A percentile compares a stretch with the other conserved stretches of the same genome.
phyloP scores from a whole-genome alignment of 225 moss, liverwort and hornwort species.

The Climacium dendroides region DNA sequence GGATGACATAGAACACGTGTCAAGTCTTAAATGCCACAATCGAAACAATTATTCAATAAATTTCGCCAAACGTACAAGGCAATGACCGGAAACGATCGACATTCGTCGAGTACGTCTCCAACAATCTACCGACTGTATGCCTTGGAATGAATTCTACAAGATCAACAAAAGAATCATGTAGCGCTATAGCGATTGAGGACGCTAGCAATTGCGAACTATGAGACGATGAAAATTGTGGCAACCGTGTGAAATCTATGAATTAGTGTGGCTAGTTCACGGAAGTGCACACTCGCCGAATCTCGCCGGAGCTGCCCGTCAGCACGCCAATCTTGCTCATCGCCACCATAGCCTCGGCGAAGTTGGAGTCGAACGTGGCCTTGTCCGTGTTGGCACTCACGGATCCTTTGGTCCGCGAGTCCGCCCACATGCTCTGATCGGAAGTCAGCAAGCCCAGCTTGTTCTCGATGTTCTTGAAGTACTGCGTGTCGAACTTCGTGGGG shows the following conservation, averaged over 20 bases:
- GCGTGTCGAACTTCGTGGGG: background rate
- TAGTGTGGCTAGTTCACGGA: background rate
- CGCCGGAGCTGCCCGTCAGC: background rate
- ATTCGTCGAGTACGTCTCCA: background rate
- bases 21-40: background rate
- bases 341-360: background rate
- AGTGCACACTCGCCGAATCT: background rate
- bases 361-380: background rate
- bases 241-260: background rate
- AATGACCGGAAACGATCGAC: background rate
- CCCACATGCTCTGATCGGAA: background rate
- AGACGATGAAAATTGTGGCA: background rate
- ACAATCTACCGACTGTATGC: background rate
- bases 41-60: background rate
- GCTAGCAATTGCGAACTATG: background rate
- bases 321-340: background rate
- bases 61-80: background rate
- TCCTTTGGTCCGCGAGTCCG: background rate
- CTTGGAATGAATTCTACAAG: background rate
- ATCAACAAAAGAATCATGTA: too few relatives aligned
- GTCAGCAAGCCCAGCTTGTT: background rate
- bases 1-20: background rate
- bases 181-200: background rate
- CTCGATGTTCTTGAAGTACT: background rate
- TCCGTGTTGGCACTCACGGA: background rate